Evolutionary conservation across 2,329 filamentous ascomycete genomes (phyloP).

Genomic region (Stachybotrys elegans): DNA sequence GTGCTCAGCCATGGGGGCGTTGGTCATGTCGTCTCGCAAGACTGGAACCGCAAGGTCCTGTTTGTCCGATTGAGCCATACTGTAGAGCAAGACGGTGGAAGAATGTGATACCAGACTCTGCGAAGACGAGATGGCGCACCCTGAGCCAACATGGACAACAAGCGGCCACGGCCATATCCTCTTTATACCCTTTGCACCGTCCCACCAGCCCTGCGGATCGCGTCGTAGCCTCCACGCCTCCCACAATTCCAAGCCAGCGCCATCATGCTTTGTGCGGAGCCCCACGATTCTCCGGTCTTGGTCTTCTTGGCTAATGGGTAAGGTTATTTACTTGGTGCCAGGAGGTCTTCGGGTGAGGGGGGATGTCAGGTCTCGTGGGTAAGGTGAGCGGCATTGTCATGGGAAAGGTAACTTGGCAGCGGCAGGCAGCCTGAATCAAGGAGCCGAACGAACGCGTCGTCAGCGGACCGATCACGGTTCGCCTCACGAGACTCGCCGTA

Average conservation of each 20-base stretch:
- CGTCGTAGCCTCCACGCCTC: not conserved
- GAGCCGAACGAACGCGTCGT: not conserved
- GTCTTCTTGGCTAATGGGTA: not conserved
- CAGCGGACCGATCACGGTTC: not conserved
- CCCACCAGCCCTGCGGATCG: not conserved
- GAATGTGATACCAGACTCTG: not conserved
- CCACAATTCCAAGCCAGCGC: not conserved
- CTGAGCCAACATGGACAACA: not conserved
- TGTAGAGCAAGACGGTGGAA: not conserved
- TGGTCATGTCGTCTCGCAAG: not conserved
- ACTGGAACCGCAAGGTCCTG: not conserved
- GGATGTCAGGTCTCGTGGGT: not conserved
- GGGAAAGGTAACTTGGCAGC: not conserved
- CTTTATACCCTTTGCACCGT: not conserved
- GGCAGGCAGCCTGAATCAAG: not conserved
- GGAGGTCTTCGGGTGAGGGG: not conserved
- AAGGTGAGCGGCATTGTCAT: not conserved
- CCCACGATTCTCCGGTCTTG: not conserved
- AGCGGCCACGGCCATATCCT: not conserved
- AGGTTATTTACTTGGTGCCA: not conserved
- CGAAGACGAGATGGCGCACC: not conserved
- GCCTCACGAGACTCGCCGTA: not conserved
- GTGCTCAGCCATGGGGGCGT: not conserved
- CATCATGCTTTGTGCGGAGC: not conserved
- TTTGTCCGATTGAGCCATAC: not conserved